Percentiles rank a stretch among this genome's conserved stretches.
Evolutionary conservation across 768 basidiomycete species (phyloP).

Genomic region (Termitomyces sp.): DNA sequence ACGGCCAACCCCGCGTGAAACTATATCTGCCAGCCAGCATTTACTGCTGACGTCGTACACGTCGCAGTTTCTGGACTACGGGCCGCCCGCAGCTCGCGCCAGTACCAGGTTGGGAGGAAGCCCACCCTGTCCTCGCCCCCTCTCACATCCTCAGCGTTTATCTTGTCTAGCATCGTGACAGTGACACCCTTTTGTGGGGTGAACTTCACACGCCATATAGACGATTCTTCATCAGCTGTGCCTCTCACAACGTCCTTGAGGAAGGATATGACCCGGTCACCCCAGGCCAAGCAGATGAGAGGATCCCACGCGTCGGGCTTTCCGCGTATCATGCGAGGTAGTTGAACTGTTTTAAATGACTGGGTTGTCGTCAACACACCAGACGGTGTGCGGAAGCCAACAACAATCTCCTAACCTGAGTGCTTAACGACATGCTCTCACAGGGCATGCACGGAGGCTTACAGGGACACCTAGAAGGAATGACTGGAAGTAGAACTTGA

Average conservation of each 20-base stretch:
- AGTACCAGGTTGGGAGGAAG: slow-evolving; percentile 78
- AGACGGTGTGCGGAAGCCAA: slow-evolving; percentile 82
- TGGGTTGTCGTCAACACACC: slow-evolving; percentile 67
- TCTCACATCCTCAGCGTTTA: slow-evolving; percentile 53
- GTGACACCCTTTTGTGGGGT: slow-evolving; percentile 55
- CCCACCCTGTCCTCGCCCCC: slow-evolving; percentile 73
- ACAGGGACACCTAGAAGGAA: slow-evolving; percentile 91
- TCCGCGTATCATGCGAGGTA: slow-evolving; percentile 75
- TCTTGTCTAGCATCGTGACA: slow-evolving; percentile 43
- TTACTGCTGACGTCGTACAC: slow-evolving; percentile 1
- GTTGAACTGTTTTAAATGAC: slow-evolving; percentile 72
- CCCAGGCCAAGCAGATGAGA: slow-evolving; percentile 70
- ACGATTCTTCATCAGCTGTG: slow-evolving; percentile 19
- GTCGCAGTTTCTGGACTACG: not conserved
- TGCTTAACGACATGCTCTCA: not conserved
- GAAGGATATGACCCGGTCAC: slow-evolving; percentile 56
- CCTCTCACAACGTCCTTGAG: slow-evolving; percentile 37
- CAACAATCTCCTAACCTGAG: slow-evolving; percentile 64
- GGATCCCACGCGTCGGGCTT: slow-evolving; percentile 81
- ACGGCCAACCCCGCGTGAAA: slow-evolving; percentile 2
- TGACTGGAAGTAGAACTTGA: slow-evolving; percentile 91
- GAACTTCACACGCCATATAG: slow-evolving; percentile 74
- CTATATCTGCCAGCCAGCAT: slow-evolving; percentile 25
- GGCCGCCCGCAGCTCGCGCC: slow-evolving; percentile 32
- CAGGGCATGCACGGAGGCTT: slow-evolving; percentile 24